These are phyloP conservation scores for Aspergillus sclerotioniger DNA, from an alignment of 495 filamentous ascomycete species.

Conservation along the genomic window DNA sequence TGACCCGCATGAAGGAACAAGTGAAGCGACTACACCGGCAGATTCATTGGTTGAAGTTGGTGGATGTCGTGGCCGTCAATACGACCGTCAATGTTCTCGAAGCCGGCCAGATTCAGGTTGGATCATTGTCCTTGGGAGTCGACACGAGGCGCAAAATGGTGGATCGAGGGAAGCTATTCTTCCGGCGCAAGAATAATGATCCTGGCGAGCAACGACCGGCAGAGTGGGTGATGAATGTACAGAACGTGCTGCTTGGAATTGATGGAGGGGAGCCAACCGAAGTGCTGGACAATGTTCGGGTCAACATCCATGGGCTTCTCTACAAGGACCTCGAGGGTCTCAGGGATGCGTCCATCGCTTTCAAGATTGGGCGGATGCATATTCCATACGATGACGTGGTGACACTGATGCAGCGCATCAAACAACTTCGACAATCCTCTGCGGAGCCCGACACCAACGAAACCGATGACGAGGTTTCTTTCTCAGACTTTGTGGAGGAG, in stretches of 20 bases:
- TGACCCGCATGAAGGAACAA: conserved; percentile 75
- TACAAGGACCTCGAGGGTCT: conserved; percentile 85
- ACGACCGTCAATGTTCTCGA: conserved; percentile 70
- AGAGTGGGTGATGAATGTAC: conserved; percentile 87
- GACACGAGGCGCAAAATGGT: conserved; percentile 91
- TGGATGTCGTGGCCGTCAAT: conserved; percentile 85
- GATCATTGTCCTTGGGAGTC: conserved; percentile 77
- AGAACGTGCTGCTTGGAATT: conserved; percentile 83
- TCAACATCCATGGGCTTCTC: conserved; percentile 91
- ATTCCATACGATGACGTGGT: conserved; percentile 85
- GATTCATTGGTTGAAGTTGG: conserved; percentile 83
- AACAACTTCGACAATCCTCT: conserved; percentile 34
- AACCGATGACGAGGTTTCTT: conserved; percentile 56
- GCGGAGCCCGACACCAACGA: conserved; percentile 34
- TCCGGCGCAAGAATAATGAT: conserved; percentile 73
- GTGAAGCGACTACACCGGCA: conserved; percentile 83
- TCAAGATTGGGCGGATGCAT: conserved; percentile 88
- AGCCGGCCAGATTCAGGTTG: conserved; percentile 81
- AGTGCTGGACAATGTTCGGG: conserved; percentile 78
- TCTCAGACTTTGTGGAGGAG: conserved; percentile 78
- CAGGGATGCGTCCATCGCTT: conserved; percentile 80
- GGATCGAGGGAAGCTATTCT: conserved; percentile 77
- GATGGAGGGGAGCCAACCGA: conserved; percentile 85
- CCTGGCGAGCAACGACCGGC: conserved; percentile 75
- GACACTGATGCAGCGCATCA: conserved; percentile 54